These are phyloP conservation scores for Fusarium oxysporum DNA, from an alignment of 2,329 filamentous ascomycete genomes.

Conservation along the genomic window DNA sequence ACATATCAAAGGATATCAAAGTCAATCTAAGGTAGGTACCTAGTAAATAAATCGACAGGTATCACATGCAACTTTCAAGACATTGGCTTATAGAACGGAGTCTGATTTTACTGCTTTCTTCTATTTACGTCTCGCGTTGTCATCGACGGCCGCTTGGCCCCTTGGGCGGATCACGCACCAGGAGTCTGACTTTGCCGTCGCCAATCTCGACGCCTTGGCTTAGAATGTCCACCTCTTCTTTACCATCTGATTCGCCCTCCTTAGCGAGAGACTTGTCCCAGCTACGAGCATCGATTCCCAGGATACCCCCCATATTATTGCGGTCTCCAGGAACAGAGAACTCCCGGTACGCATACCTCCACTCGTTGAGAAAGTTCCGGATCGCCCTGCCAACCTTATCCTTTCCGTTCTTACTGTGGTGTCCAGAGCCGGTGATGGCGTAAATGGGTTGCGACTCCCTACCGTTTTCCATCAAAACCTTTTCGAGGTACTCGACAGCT, in stretches of 20 bases:
- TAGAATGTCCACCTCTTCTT: constrained; percentile 67
- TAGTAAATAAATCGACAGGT: background rate
- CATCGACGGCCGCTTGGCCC: constrained; percentile 63
- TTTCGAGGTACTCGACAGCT: constrained; percentile 92
- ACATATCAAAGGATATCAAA: background rate
- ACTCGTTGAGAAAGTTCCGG: constrained; percentile 90
- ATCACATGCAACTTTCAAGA: background rate
- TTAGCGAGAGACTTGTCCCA: constrained; percentile 71
- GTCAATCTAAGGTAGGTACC: background rate
- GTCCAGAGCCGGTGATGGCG: constrained; percentile 95
- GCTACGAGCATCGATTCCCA: constrained; percentile 75
- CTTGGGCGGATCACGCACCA: constrained; percentile 71
- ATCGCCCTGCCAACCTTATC: constrained; percentile 98
- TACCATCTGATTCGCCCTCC: constrained; percentile 57
- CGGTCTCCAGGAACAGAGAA: constrained; percentile 97
- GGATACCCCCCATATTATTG: constrained; percentile 80
- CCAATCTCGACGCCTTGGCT: constrained; percentile 76
- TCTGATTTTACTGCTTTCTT: constrained; percentile 49
- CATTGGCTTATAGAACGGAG: constrained; percentile 32
- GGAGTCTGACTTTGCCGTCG: constrained; percentile 72
- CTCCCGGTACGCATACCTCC: constrained; percentile 94
- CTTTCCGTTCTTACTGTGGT: constrained; percentile 98
- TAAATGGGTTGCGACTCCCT: constrained; percentile 83
- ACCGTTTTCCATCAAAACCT: constrained; percentile 85
- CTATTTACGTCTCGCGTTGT: constrained; percentile 45